Evolutionary conservation across 2,329 filamentous ascomycete species (phyloP), one percentile per base, ranked within the genome.

Genomic region (Penicillium sp.): DNA sequence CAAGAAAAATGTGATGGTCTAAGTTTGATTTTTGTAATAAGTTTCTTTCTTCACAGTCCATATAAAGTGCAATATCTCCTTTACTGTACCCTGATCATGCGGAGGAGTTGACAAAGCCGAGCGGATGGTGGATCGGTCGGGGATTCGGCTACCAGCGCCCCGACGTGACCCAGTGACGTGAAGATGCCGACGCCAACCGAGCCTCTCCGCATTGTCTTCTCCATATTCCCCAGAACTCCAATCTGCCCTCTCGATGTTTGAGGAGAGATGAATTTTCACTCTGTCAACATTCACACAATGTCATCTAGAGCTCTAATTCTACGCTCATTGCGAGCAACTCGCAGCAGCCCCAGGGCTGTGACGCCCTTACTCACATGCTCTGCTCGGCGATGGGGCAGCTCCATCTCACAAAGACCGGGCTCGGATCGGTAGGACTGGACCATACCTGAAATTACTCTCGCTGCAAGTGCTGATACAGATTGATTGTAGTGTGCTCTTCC

Each of bases 401-500:
- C 84, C 35, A 81, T 88, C 58, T 86, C 85, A 24, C 86, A 87
- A 66, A 80, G 81, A 51, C 84, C 84, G 44, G 86, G 83, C 49
- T 85, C 86, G 61, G 86, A 89, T 72, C 82, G 81, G 86, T 88
- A 79, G 66, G 81, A 70, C 35, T 5, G 35, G 35, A 15, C 35
- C 35, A 15, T 15, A 7, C 1, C 17, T 49, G n/a, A 26, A 12
- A 53, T 24, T 44, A 9, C 24, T 35, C 26, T 28, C 24, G 53
- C 10, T 28, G 33, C 33, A 53, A 15, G 44, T 51, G 55, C 61
- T 65, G 45, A 70, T 40, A 28, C 0, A 4, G 19, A 37, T 58
- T 58, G 71, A 70, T 28, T 57, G 44, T 33, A 88, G 85, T 60
- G 83, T 87, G 12, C 81, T 87, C 59, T 99, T 99, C 69, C 95